These are phyloP conservation scores for Vaccinium darrowii DNA, from an alignment of 148 eudicot genomes.

Conservation along the genomic window DNA sequence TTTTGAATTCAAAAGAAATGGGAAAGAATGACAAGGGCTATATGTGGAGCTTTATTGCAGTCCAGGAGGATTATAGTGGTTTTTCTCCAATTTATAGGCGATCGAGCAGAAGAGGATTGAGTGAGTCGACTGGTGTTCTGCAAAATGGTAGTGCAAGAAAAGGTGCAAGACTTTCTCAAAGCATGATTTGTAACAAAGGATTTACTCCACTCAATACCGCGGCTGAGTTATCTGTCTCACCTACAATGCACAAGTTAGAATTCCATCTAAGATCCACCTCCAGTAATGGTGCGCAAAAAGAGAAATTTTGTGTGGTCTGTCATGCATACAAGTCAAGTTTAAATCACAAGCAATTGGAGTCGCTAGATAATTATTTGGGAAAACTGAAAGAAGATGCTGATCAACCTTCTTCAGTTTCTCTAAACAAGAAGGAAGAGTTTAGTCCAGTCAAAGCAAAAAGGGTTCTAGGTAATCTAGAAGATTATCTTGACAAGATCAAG, in stretches of 20 bases:
- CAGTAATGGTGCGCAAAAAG: constrained; percentile 18
- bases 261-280: constrained; percentile 9
- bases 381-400: constrained; percentile 36
- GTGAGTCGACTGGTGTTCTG: not conserved
- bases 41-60: constrained; percentile 14
- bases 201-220: not conserved
- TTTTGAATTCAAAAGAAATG: not conserved
- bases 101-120: constrained; percentile 16
- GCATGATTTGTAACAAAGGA: constrained; percentile 10
- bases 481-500: constrained; percentile 36
- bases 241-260: not conserved
- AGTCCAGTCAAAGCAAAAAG: constrained; percentile 26
- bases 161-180: constrained; percentile 1
- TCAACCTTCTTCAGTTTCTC: constrained; percentile 23
- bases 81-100: constrained; percentile 16
- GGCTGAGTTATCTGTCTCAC: constrained; percentile 1
- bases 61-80: constrained; percentile 22
- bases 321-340: constrained; percentile 34
- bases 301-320: constrained; percentile 18
- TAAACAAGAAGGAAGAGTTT: constrained; percentile 13
- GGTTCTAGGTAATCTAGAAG: constrained; percentile 35
- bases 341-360: constrained; percentile 40
- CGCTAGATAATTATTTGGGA: constrained; percentile 45
- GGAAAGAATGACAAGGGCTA: constrained; percentile 23
- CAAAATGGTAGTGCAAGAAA: not conserved